Conservation (phyloP, 169 alveolate genomes). For the Plasmodium gaboni region DNA sequence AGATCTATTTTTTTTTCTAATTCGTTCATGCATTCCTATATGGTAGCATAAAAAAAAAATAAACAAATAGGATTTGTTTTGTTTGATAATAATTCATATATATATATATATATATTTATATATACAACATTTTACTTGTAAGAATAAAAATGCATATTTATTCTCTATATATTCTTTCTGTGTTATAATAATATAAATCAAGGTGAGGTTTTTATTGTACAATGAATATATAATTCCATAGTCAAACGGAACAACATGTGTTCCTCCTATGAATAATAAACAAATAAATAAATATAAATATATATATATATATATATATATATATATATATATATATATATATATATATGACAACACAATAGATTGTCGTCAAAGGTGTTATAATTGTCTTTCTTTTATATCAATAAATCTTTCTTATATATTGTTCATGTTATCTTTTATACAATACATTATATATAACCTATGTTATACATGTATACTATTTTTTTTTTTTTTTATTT, state of each 20-base stretch:
- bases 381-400: neutral
- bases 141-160: neutral
- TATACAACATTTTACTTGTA: neutral
- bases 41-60: neutral
- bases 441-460: neutral
- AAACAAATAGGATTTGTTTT: neutral
- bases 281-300: no score
- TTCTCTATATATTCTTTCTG: neutral
- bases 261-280: neutral
- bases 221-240: slow-evolving; percentile 1
- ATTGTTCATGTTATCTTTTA: neutral
- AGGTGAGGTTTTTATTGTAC: neutral
- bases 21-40: slow-evolving; percentile 2
- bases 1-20: neutral
- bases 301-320: no score
- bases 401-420: neutral
- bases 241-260: neutral
- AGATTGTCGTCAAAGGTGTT: no score
- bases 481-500: neutral
- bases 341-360: no score
- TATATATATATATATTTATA: neutral
- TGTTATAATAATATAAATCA: slow-evolving; percentile 7
- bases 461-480: neutral
- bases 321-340: no score
- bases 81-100: neutral